Base-by-base conservation (phyloP, 352 stramenopile genomes). In the Globisporangium radiosum region DNA sequence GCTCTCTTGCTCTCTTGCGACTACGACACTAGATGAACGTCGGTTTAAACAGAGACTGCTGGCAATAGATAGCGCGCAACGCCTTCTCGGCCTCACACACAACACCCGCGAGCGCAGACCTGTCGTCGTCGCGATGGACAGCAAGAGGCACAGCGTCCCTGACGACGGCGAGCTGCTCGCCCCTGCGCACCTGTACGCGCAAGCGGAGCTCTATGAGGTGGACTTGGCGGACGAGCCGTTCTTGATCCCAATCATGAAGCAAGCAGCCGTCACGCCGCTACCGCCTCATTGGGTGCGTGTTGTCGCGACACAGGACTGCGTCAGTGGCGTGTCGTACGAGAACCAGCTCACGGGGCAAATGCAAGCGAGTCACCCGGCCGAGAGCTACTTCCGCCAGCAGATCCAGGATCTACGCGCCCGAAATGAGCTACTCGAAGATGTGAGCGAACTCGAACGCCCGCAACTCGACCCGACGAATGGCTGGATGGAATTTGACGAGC, bases 401-500 rank as follows among this genome's bases (percentile, higher is more conserved):
- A 76, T 87, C 47, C 62, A 70, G 40, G 54, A 75, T 5, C 53
- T 85, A 17, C 75, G 78, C 7, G 44, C 60, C 2, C 63, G 56
- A 10, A 56, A 72, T 19, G 59, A 68, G 47, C 53, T 69, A 15
- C 52, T 64, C 15, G 45, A 50, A 45, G 13, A 62, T 39, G 19
- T 19, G 36, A 63, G 40, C 13, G 54, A 44, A 19, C 33, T 59
- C 8, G 54, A 53, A 43, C 33, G 48, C 8, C 44, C 42, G 38
- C 38, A 50, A 15, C 43, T 51, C 47, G 19, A 56, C 47, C 36
- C 53, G 11, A 60, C 54, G 1, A 57, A 49, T 25, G 71, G 60
- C 1, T 89, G 79, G 79, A 78, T 89, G 70, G 66, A 68, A 51
- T 89, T 89, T 60, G 66, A 81, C n/a, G 60, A 73, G 48, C 38